Evolutionary conservation across 495 filamentous ascomycete genomes (phyloP), one percentile per base, ranked within the genome.

Genomic region (Aspergillus biplanus): DNA sequence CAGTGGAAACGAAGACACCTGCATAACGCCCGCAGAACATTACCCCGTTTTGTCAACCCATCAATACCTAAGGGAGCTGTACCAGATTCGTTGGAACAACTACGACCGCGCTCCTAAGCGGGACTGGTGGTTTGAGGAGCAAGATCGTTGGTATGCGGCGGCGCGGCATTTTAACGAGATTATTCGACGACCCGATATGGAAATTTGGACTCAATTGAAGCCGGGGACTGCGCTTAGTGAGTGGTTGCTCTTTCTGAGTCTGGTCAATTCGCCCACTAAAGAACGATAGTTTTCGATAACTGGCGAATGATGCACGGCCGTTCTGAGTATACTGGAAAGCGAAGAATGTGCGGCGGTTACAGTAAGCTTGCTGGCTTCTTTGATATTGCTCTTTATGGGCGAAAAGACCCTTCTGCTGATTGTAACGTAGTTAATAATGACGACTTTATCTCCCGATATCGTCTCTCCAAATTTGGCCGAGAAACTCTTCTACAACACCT

Each of bases 301-400:
- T 97, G 93, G 93, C 84, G 94, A 62, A 91, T 96, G 59, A 74
- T 98, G 52, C 94, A 98, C 74, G 94, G 92, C 4, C 81, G 94
- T 64, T 84, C 85, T 21, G 83, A 85, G 13, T 98, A 97, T 69
- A 89, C 85, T 7, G 94, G 94, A 16, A 89, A 89, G 68, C 80
- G 94, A 66, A 87, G 92, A 66, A 89, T 98, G 73, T 96, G 92
- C 72, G 94, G 94, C 62, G 94, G 83, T 16, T 96, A 97, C 71
- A 88, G 90, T 93, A 76, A 78, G 89, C 87, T 32, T 21, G n/a
- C 37, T 33, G 27, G 6, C 9, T 34, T 12, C 13, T 7, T 13
- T n/a, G 8, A 12, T 48, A 6, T 31, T 34, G 8, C 21, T 44
- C 6, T 4, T 33, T 8, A 11, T 27, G 37, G 9, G 21, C 1